Evolutionary conservation across 495 filamentous ascomycete genomes (phyloP).

Genomic region (Baudoinia panamericana): DNA sequence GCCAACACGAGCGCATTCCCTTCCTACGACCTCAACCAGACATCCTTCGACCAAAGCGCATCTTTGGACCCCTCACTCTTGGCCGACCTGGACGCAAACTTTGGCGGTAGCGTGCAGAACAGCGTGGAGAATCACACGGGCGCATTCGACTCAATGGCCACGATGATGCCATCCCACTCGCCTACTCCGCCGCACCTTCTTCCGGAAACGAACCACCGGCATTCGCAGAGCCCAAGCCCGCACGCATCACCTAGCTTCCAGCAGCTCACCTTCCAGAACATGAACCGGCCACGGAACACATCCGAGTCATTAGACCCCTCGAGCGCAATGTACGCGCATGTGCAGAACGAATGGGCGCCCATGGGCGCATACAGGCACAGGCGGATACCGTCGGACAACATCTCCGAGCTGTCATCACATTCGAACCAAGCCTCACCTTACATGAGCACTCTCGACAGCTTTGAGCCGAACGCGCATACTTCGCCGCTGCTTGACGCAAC

Average conservation of each 20-base stretch:
- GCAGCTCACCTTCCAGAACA: conserved; percentile 42
- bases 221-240: conserved; percentile 25
- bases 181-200: conserved; percentile 60
- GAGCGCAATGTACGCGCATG: conserved; percentile 54
- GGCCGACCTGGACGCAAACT: conserved; percentile 11
- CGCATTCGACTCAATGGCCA: conserved; percentile 43
- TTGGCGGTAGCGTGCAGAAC: conserved; percentile 24
- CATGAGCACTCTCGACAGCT: conserved; percentile 61
- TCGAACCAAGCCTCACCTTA: conserved; percentile 72
- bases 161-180: conserved; percentile 55
- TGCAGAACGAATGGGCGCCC: conserved; percentile 57
- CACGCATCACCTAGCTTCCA: conserved; percentile 40
- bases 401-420: conserved; percentile 66
- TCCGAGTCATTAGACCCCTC: conserved; percentile 75
- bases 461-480: conserved; percentile 59
- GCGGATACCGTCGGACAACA: conserved; percentile 67
- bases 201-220: conserved; percentile 40
- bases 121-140: conserved; percentile 49
- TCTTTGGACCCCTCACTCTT: conserved; percentile 28
- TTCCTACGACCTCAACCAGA: conserved; percentile 17
- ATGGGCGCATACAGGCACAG: conserved; percentile 68
- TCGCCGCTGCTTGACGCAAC: conserved; percentile 72
- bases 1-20: conserved; percentile 20
- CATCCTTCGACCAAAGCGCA: conserved; percentile 20
- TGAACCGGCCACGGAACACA: conserved; percentile 58